phyloP scores from a whole-genome alignment of 148 eudicot species.

The Nyssa sinensis region DNA sequence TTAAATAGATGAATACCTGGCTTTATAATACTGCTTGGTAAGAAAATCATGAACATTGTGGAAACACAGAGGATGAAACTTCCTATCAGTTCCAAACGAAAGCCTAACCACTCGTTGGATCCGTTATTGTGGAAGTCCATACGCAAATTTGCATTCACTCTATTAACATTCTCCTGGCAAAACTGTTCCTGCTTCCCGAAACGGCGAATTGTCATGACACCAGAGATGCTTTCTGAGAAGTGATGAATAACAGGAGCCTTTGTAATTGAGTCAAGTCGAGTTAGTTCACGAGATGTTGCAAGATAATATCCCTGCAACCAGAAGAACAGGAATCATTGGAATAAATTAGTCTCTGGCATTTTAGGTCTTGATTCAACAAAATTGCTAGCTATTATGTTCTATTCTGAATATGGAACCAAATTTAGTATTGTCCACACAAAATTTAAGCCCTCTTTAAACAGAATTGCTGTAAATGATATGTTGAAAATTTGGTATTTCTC shows the following conservation, averaged over 20 bases:
- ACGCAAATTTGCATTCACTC: slow-evolving; percentile 67
- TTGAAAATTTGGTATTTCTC: neutral
- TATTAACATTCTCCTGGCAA: slow-evolving; percentile 60
- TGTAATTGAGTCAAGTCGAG: slow-evolving; percentile 88
- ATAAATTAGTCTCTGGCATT: neutral
- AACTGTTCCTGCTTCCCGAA: slow-evolving; percentile 74
- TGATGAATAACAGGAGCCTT: slow-evolving; percentile 95
- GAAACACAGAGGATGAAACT: slow-evolving; percentile 73
- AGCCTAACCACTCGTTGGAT: slow-evolving; percentile 90
- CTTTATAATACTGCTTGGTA: slow-evolving; percentile 74
- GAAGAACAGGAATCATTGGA: neutral
- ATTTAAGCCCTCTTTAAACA: no score
- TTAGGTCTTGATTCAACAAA: neutral
- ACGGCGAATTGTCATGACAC: slow-evolving; percentile 92
- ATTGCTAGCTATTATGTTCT: neutral
- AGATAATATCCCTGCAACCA: slow-evolving; percentile 73
- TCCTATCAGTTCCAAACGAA: slow-evolving; percentile 85
- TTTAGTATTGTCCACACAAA: no score
- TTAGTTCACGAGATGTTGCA: slow-evolving; percentile 86
- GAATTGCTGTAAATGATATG: no score
- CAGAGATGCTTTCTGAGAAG: slow-evolving; percentile 93
- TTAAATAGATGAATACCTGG: no score
- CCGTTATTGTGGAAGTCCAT: slow-evolving; percentile 95
- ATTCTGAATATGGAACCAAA: neutral
- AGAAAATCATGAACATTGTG: slow-evolving; percentile 68